Base-by-base conservation (phyloP, 352 stramenopile species). In the Globisporangium sylvaticum region DNA sequence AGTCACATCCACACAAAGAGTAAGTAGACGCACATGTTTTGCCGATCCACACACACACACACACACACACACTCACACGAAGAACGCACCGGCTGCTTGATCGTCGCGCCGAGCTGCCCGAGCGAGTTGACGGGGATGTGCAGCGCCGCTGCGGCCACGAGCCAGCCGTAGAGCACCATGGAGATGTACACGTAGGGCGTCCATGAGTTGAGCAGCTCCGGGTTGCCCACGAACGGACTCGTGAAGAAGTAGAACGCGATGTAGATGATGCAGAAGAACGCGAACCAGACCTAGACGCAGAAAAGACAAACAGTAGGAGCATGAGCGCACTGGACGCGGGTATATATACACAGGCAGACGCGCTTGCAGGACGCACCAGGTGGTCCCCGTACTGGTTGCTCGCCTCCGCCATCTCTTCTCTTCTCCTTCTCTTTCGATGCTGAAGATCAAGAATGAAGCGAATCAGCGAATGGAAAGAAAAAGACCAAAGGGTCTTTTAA, bases 221-320 rank as follows among this genome's bases (percentile, higher is more conserved):
- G 83, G 62, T 94, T 94, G 24, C 83, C 86, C 54, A 94, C 83
- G 67, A 95, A 95, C 5, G 88, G 88, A 58, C 86, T 94, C 58
- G 88, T 94, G 73, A 95, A 95, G 75, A 94, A 87, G 79, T 95
- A 95, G 71, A 95, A 95, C 32, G 88, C 89, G 27, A 93, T 52
- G 60, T 93, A 94, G 67, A 95, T 81, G 50, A 76, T 82, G 58
- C 81, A 77, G 64, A 90, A 95, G 64, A 95, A 79, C 59, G 81
- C 70, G 65, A 95, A 95, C 87, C 87, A 95, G 57, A 90, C 74
- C 87, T 95, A 63, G 55, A 25, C 44, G 46, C 15, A 27, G 24
- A 50, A 9, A 66, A 61, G 0, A 39, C 12, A 44, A 6, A 24
- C 54, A 63, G 4, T 1, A 31, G 27, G 18, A 3, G 50, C 22